phyloP scores from a whole-genome alignment of 192 early-diverging fungal species.

The Backusella parvicylindrica region DNA sequence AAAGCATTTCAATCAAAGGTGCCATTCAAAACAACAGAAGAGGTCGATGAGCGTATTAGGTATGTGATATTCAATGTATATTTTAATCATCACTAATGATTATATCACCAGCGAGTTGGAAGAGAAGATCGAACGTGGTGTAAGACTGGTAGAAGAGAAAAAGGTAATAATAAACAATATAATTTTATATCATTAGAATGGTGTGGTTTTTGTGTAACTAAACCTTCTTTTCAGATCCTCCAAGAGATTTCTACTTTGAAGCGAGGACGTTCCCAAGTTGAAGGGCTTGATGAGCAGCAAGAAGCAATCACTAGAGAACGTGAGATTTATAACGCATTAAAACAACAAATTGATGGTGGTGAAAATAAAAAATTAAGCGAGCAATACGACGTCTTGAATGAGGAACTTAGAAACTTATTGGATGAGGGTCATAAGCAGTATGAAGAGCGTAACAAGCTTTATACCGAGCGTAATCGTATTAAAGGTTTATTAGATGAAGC shows the following conservation, averaged over 20 bases:
- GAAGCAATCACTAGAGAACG: slow-evolving; percentile 51
- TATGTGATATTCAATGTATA: slow-evolving; percentile 27
- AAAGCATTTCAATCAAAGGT: slow-evolving; percentile 74
- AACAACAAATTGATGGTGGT: slow-evolving; percentile 60
- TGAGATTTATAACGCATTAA: slow-evolving; percentile 58
- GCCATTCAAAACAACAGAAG: slow-evolving; percentile 73
- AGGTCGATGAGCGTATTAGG: slow-evolving; percentile 75
- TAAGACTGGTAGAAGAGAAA: slow-evolving; percentile 87
- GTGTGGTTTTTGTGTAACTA: slow-evolving; percentile 19
- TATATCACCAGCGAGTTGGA: slow-evolving; percentile 57
- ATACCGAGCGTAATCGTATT: slow-evolving; percentile 65
- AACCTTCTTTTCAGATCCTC: slow-evolving; percentile 52
- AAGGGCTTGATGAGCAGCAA: slow-evolving; percentile 53
- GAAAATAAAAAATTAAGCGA: slow-evolving; percentile 61
- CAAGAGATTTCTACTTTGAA: slow-evolving; percentile 78
- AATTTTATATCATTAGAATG: slow-evolving; percentile 14
- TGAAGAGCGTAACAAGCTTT: slow-evolving; percentile 64
- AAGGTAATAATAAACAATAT: slow-evolving; percentile 39
- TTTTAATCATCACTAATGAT: neutral
- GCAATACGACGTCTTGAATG: slow-evolving; percentile 68
- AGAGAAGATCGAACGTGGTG: slow-evolving; percentile 73
- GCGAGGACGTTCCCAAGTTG: slow-evolving; percentile 66
- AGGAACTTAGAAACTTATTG: slow-evolving; percentile 64
- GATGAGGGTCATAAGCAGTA: slow-evolving; percentile 56
- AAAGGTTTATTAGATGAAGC: slow-evolving; percentile 67